Conservation (phyloP, 305 asterid genomes). For the Rubia peregrina region DNA sequence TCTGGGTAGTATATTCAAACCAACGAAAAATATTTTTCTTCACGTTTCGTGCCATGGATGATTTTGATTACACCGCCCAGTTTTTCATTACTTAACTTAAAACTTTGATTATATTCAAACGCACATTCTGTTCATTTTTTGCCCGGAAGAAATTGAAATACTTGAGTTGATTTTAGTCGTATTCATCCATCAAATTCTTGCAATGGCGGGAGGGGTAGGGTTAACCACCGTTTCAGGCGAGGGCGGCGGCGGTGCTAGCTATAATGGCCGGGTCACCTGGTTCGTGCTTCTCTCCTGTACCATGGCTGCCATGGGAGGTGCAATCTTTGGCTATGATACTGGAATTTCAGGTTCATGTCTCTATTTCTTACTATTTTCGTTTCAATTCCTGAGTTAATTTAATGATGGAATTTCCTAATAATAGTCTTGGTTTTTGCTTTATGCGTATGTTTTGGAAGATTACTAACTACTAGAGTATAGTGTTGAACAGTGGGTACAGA, state of each 20-base stretch:
- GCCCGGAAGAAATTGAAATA: background rate
- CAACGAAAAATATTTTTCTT: background rate
- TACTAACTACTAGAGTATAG: background rate
- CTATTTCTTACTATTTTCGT: background rate
- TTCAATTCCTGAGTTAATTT: background rate
- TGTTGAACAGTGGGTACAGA: no score
- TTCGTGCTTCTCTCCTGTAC: conserved; percentile 44
- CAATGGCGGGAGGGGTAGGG: conserved; percentile 13
- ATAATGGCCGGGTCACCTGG: conserved; percentile 38
- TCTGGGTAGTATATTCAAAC: background rate
- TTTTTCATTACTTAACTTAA: background rate
- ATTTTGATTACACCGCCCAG: background rate
- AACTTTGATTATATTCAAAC: background rate
- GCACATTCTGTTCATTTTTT: background rate
- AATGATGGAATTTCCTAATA: background rate
- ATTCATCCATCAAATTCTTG: background rate
- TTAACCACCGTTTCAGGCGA: background rate
- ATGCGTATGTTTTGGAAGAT: background rate
- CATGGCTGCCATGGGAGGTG: conserved; percentile 58
- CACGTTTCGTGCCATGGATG: conserved; percentile 1
- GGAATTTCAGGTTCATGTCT: conserved; percentile 37
- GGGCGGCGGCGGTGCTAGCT: background rate
- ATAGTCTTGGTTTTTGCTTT: background rate
- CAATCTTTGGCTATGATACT: conserved; percentile 49
- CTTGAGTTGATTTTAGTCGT: background rate